Base-by-base conservation (phyloP, 768 basidiomycete genomes). In the Cyathus striatus region DNA sequence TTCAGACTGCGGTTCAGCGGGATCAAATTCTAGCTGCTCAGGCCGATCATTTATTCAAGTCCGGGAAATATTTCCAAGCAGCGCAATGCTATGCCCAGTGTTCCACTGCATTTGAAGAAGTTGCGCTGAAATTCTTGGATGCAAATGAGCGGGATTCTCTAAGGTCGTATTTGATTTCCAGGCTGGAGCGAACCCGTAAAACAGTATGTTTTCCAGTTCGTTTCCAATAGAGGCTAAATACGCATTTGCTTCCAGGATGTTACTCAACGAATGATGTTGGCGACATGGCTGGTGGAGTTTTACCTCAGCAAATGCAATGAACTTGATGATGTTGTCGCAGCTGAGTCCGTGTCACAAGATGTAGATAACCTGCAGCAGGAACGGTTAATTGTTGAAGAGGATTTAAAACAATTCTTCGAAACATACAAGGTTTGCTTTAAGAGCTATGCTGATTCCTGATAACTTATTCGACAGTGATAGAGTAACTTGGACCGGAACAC, bases 261-360 rank as follows among this genome's bases (percentile, higher is more conserved):
- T 27, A 93, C 91, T 0, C 94, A 97, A 60, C 78, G 96, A 30
- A 93, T 93, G 86, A 92, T 98, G 83, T 69, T 99, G 16, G 94
- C 96, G 14, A 97, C 93, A 0, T 99, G 96, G 96, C 80, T 99
- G 10, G 86, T 96, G 23, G 96, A 99, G 62, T 91, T 98, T 50
- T 97, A 93, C 58, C 79, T 99, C 13, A 88, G 88, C 63, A 98
- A 96, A 69, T 92, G 90, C 61, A 95, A 96, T 55, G 90, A 95
- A 48, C 69, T 98, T 40, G 96, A 99, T 56, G 96, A 98, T 56
- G 72, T 93, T 14, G 81, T 94, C 21, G 92, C 91, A 0, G 89
- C 94, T 0, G 91, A 93, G 60, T 80, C 80, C 1, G 72, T 81
- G 12, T 79, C 85, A 9, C 81, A 83, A 40, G 89, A 95, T 49